Conservation (phyloP, 805 yeast genomes). For the Candida ovalis region DNA sequence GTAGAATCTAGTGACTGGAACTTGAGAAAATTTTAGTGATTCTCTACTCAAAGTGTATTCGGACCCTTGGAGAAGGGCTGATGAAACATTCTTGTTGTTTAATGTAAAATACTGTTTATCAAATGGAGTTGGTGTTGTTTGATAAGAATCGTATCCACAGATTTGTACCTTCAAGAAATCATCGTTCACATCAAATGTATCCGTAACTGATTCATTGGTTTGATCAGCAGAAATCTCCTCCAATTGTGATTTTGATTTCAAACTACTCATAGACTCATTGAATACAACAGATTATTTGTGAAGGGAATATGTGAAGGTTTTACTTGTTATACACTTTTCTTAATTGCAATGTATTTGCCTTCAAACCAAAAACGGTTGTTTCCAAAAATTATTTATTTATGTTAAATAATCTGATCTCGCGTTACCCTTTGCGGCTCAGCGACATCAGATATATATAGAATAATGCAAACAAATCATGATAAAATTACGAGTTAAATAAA, state of each 20-base stretch:
- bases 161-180: constrained; percentile 46
- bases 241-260: neutral
- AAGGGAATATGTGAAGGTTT: no score
- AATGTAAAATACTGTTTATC: constrained; percentile 43
- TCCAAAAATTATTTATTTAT: no score
- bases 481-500: neutral
- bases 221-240: neutral
- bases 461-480: neutral
- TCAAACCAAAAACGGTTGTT: no score
- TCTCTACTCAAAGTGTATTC: constrained; percentile 4
- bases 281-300: no score
- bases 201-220: constrained; percentile 5
- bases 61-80: neutral
- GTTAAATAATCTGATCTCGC: no score
- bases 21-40: constrained; percentile 37
- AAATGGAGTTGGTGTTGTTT: constrained; percentile 46
- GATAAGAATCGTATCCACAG: constrained; percentile 64
- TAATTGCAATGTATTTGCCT: no score
- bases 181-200: constrained; percentile 2
- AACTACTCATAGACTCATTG: neutral
- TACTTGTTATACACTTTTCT: no score
- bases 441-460: no score
- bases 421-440: no score
- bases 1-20: constrained; percentile 75
- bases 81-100: constrained; percentile 15